Evolutionary conservation across 306 rosid species (phyloP), one percentile per base, ranked within the genome.

Genomic region (Begonia fuchsioides): DNA sequence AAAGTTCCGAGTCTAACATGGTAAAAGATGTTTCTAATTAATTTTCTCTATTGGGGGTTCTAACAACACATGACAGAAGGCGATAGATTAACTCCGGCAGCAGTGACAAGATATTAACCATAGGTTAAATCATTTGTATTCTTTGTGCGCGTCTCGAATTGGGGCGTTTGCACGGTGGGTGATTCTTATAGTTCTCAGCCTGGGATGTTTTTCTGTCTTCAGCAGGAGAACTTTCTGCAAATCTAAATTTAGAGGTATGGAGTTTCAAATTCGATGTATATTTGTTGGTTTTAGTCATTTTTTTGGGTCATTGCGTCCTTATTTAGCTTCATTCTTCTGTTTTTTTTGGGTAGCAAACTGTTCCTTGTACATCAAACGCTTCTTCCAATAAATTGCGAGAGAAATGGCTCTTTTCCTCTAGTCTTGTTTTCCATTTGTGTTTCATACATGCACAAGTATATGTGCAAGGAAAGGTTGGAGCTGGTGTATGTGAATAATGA

Each of bases 131-230:
- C 61, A 75, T 76, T 75, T 62, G 74, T 71, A 84, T 90, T 90
- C 82, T 88, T 81, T 74, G 81, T 88, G 93, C 87, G 69, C 83
- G 76, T 93, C 88, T 74, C 63, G 64, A 68, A 81, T 72, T 90
- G 62, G 82, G 83, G 95, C 68, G 17, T 63, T 50, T 68, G 87
- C 80, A 72, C 66, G 66, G 74, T 65, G 85, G 35, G 76, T 72
- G 76, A 66, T 75, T 81, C 77, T 70, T 76, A 61, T 65, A 82
- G 84, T 74, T 78, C 82, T 72, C 62, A 67, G 77, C 84, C 69
- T 60, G 66, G 35, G 87, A 92, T 51, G 60, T 81, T 84, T 83
- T 81, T 81, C 75, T 60, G 54, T 70, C 86, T 70, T 67, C 54
- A 82, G 84, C 58, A 16, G 81, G 74, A 52, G 81, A 77, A 76